phyloP scores from a whole-genome alignment of 768 basidiomycete genomes.

The Lentinula raphanica region DNA sequence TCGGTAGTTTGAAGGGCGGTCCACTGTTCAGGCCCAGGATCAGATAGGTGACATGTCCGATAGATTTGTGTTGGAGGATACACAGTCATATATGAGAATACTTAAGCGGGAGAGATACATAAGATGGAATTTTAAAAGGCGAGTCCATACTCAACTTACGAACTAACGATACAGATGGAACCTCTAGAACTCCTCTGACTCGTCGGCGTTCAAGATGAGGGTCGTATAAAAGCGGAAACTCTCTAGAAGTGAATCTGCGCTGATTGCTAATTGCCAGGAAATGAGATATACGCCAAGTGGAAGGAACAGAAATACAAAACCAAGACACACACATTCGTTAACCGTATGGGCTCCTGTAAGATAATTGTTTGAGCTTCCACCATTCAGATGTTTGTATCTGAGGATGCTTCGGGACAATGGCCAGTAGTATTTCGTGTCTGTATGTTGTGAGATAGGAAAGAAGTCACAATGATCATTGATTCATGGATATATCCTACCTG shows the following conservation, averaged over 20 bases:
- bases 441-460: constrained; percentile 14
- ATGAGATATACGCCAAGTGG: constrained; percentile 8
- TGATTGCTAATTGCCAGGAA: constrained; percentile 33
- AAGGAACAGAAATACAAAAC: neutral
- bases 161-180: no score
- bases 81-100: no score
- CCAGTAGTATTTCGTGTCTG: constrained; percentile 61
- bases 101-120: no score
- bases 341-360: constrained; percentile 59
- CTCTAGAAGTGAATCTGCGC: constrained; percentile 50
- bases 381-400: constrained; percentile 53
- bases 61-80: no score
- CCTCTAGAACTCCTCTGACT: constrained; percentile 26
- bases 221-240: constrained; percentile 61
- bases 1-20: no score
- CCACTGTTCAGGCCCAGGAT: no score
- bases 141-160: no score
- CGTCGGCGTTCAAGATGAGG: constrained; percentile 66
- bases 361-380: constrained; percentile 24
- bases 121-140: no score
- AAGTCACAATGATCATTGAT: neutral
- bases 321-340: constrained; percentile 55
- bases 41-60: no score
- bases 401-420: constrained; percentile 57
- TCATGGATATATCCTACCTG: constrained; percentile 41